Evolutionary conservation across 805 yeast species (phyloP), one percentile per base, ranked within the genome.

Genomic region (Ogataea siamensis): DNA sequence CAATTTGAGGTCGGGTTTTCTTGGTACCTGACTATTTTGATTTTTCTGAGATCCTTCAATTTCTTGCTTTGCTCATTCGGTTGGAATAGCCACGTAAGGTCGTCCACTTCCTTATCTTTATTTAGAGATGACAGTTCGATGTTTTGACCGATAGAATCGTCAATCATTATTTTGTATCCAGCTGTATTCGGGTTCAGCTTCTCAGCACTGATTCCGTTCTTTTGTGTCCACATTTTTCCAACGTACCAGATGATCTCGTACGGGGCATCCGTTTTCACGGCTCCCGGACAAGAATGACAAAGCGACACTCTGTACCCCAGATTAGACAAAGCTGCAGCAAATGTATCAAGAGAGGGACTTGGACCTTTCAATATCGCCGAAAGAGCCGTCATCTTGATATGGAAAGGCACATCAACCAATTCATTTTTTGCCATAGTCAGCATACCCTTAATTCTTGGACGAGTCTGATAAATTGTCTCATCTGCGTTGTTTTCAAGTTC

Each of bases 1-100:
- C 99, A 93, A 58, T 86, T 82, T 58, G 85, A 86, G 1, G 87
- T 75, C 11, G 99, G 99, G 55, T 89, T 91, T 55, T 80, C 88
- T 58, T 89, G 99, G 62, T 74, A 91, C 52, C 96, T 72, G 10
- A 87, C 87, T 57, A 91, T 76, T 62, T 87, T 87, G 42, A 87
- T 71, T 46, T 76, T 80, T 53, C 96, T 73, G 37, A 87, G 66
- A 39, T 63, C 67, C 50, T 77, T 78, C 39, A 88, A 64, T 33
- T 66, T 70, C 13, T 66, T 70, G 42, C 88, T 76, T 33, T 75
- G 63, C 37, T 73, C 74, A 62, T 80, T 78, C 26, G 73, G 64
- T 36, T 76, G 80, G 52, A 91, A 88, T 24, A 81, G 75, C 39
- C 74, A 66, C 4, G 55, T 62, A 13, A 58, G 20, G 30, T 53